Evolutionary conservation across 179 eudicot genomes (phyloP), one percentile per base, ranked within the genome.

Genomic region (Carnegiea gigantea): DNA sequence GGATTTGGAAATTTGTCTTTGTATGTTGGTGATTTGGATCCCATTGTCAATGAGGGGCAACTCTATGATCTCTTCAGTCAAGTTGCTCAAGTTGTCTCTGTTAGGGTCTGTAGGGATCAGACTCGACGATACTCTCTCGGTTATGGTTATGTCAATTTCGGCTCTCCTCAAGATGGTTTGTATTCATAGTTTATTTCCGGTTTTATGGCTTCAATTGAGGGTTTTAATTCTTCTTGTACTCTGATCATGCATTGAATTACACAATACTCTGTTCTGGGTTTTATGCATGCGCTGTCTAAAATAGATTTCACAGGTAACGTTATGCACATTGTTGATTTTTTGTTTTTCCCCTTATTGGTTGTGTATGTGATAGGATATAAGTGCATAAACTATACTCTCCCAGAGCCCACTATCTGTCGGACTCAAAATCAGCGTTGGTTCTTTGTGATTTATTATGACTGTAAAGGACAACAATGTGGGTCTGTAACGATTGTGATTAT

Each of bases 11-110:
- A 84, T 18, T 82, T 86, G 65, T 86, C 95, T 21, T 77, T 92
- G 65, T 92, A 92, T 78, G 95, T 92, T 2, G 95, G 95, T 0
- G 95, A 92, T 83, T 81, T 92, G 51, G 95, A 92, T 9, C 10
- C 24, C 15, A 86, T 40, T 48, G 92, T 90, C 78, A 82, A 75
- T 24, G 92, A 90, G 12, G 78, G 79, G 2, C 90, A 89, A 70
- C 70, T 90, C 62, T 89, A 54, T 71, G 90, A 89, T 60, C 80
- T 91, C 81, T 89, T 89, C 60, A 80, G 30, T 33, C 89, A 83
- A 80, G 82, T 89, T 7, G 91, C 78, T n/a, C 83, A 80, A 1
- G 88, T 91, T 21, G 73, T 80, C 24, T 85, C 89, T 51, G 88
- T 90, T 79, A 86, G 86, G 85, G 89, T 90, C 85, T 90, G 93